Conservation (phyloP, 495 filamentous ascomycete species). For the Aspergillus campestris region DNA sequence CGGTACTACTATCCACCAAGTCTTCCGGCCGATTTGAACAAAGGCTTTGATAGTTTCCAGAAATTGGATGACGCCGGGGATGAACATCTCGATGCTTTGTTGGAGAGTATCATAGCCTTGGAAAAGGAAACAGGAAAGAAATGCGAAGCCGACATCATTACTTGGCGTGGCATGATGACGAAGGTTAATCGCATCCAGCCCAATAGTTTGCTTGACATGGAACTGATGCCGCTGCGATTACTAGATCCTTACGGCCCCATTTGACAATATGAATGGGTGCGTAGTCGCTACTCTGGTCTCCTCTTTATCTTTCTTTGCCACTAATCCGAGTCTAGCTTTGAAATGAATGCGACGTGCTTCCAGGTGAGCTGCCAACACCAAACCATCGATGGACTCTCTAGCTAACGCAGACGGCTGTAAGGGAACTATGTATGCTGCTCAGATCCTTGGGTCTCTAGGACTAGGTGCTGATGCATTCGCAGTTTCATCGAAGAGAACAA, state of each 20-base stretch:
- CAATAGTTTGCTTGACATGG: background rate
- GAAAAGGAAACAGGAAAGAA: slow-evolving; percentile 59
- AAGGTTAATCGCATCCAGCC: slow-evolving; percentile 49
- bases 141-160: slow-evolving; percentile 72
- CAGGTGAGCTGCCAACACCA: slow-evolving; percentile 49
- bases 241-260: slow-evolving; percentile 80
- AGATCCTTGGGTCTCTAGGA: too few species aligned
- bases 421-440: slow-evolving; percentile 60
- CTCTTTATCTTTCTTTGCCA: slow-evolving; percentile 2
- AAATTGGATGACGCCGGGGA: slow-evolving; percentile 74
- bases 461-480: too few species aligned
- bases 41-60: slow-evolving; percentile 74
- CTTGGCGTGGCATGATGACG: slow-evolving; percentile 98
- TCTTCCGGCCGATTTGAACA: slow-evolving; percentile 61
- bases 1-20: slow-evolving; percentile 79
- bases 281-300: slow-evolving; percentile 6
- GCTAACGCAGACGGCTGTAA: slow-evolving; percentile 26
- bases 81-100: slow-evolving; percentile 79
- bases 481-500: slow-evolving; percentile 95
- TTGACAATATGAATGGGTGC: slow-evolving; percentile 72
- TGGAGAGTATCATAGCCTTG: slow-evolving; percentile 63
- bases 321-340: slow-evolving; percentile 50
- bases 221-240: background rate
- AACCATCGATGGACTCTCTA: background rate
- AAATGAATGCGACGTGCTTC: slow-evolving; percentile 90